Base-by-base conservation (phyloP, 208 protist genomes). In the Trypanosoma avium region DNA sequence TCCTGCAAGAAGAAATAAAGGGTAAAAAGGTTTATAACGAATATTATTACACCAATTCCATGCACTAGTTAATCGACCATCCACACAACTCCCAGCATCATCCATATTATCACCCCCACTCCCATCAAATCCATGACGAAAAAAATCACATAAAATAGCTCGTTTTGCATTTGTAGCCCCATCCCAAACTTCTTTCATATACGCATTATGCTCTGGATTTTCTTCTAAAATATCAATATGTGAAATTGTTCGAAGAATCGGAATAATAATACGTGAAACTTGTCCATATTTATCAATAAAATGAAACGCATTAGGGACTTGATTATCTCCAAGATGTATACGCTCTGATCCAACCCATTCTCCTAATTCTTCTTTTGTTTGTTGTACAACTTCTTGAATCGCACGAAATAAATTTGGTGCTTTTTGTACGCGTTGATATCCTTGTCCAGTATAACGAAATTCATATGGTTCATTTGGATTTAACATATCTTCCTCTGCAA, bases 221-320 rank as follows among this genome's bases (percentile, higher is more conserved):
- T 69, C 32, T 26, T 76, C 64, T 62, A 97, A 75, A 33, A 87
- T 73, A 47, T 96, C 92, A 52, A 99, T 70, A 55, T 84, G 59
- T 30, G 86, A 70, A 9, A 98, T 53, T 7, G 82, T 91, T 29
- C 86, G 83, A 4, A 98, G 75, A 54, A 99, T 92, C 17, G 97
- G 97, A 27, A 96, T 96, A 24, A 98, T 81, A 47, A 99, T 99
- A 46, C 97, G 88, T n/a, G 94, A 88, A 24, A 97, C 81, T 73
- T 98, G 97, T 30, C 94, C 98, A 81, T 99, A 99, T 66, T 99
- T 99, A 71, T 99, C 97, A 67, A 99, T 98, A 74, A 99, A 99
- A 59, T 97, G 87, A 32, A 99, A 92, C 7, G 96, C 97, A 73
- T 99, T 99, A n/a, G 98, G 98, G 35, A 99, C 98, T 70, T 99